Conservation (phyloP, 176 grass and related monocot species). For the Thalia dealbata region DNA sequence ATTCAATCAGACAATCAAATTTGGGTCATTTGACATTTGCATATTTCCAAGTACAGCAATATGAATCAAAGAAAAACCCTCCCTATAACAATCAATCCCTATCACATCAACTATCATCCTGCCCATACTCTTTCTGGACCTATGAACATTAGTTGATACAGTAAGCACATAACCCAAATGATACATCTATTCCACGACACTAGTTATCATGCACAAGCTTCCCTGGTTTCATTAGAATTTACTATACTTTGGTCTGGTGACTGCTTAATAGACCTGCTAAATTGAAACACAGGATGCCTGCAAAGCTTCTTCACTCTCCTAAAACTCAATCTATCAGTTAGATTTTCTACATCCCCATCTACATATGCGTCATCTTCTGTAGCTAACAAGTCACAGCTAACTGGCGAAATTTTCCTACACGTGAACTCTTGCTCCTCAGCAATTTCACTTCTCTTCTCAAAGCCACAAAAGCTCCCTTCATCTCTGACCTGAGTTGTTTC, state of each 20-base stretch:
- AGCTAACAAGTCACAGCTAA: not conserved
- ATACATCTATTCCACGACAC: too few species aligned
- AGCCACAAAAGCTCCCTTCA: conserved; percentile 15
- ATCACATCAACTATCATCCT: not conserved
- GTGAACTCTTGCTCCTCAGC: conserved; percentile 26
- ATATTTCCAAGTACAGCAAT: not conserved
- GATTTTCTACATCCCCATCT: conserved; percentile 30
- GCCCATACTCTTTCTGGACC: not conserved
- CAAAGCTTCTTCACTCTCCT: conserved; percentile 88
- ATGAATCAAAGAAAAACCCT: conserved; percentile 1
- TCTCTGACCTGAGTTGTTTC: not conserved
- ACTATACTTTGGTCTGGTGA: conserved; percentile 40
- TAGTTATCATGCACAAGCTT: conserved; percentile 60
- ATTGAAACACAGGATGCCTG: conserved; percentile 79
- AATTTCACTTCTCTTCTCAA: conserved; percentile 23
- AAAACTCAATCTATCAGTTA: conserved; percentile 65
- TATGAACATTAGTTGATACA: not conserved
- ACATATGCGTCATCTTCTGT: conserved; percentile 27
- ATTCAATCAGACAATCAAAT: not conserved
- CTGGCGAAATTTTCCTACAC: conserved; percentile 18
- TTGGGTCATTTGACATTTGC: not conserved
- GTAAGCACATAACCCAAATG: not conserved
- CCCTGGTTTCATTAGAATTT: conserved; percentile 58
- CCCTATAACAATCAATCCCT: not conserved
- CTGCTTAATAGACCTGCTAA: conserved; percentile 77